Evolutionary conservation across 2,329 filamentous ascomycete genomes (phyloP), one percentile per base, ranked within the genome.

Genomic region (Emergomyces orientalis): DNA sequence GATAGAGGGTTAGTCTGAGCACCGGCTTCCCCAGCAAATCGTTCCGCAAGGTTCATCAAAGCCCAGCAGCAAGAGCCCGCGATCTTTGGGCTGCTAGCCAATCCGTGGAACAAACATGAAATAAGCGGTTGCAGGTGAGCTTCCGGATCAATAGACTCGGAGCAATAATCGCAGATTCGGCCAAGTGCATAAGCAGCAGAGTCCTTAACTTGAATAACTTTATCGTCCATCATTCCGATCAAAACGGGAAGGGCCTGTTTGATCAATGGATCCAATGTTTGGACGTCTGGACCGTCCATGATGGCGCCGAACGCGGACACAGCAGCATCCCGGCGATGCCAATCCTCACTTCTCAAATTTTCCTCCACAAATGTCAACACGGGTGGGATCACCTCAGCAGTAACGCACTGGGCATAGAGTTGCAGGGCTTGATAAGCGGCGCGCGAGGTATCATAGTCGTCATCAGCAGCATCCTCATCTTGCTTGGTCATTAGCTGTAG

Each of bases 1-100:
- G 92, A 96, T 59, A 99, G 82, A 52, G 91, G 84, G 79, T 97
- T 99, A 58, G 82, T 82, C 70, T 88, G 81, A 65, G 87, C 88
- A 59, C 90, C 90, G 62, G 87, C 83, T 62, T 97, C 92, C 63
- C 91, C 91, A 37, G 91, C 90, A 74, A 97, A 99, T 65, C 92
- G 88, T 74, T 99, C 94, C 13, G 94, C 93, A 73, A 99, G 80
- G 78, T 97, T 99, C 90, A 99, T 97, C 68, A 99, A 80, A 39
- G 94, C 92, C 94, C 95, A 97, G 80, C 94, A 99, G 86, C 94
- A 97, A 37, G 94, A 99, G 62, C 91, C 87, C 39, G 93, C 94
- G 87, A 99, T 99, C 84, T 96, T 97, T 64, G 91, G 88, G 74
- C 89, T 94, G 79, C 89, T 93, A 64, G 90, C 86, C 64, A 99